Base-by-base conservation (phyloP, 805 yeast genomes). In the Ogataea paradorogensis region DNA sequence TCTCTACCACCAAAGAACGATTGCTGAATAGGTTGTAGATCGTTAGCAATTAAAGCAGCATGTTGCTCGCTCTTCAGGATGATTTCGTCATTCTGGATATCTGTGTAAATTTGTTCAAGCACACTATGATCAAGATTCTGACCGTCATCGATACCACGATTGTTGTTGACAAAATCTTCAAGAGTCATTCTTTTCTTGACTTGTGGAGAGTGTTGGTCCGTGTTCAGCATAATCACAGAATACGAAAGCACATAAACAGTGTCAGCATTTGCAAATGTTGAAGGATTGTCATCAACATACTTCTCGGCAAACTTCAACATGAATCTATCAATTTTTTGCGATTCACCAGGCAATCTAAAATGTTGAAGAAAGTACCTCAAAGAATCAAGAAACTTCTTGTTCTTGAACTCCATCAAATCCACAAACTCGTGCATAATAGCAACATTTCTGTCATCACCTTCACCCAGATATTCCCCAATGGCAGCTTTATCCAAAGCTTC, bases 251-350 rank as follows among this genome's bases (percentile, higher is more conserved):
- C 85, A 61, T 93, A 93, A 0, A 96, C 95, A 0, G 96, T 80
- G 55, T 89, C 98, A 4, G 98, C 96, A 54, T 86, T 86, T 0
- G 95, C 80, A 62, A 91, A 91, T 0, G 82, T 73, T n/a, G 70
- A 70, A 8, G 96, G 96, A 58, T 93, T 93, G 46, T 91, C 96
- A 48, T 84, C 80, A 15, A 82, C 81, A 58, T 82, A 93, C 50
- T 95, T 74, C 62, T 88, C 95, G 5, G 99, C 99, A 69, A 95
- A 95, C 57, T 93, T 91, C 59, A 93, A 76, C 96, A 95, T 87
- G 58, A 82, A 88, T 52, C 99, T 75, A 69, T 93, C 99, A 58
- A 93, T 91, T 57, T 93, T 91, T 66, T 93, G 99, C 5, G 96
- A 90, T 65, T 93, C 99, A 35, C 99, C 99, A 2, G 99, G 99